phyloP scores from a whole-genome alignment of 352 stramenopile genomes.

The Thalassiosira mediterranea region DNA sequence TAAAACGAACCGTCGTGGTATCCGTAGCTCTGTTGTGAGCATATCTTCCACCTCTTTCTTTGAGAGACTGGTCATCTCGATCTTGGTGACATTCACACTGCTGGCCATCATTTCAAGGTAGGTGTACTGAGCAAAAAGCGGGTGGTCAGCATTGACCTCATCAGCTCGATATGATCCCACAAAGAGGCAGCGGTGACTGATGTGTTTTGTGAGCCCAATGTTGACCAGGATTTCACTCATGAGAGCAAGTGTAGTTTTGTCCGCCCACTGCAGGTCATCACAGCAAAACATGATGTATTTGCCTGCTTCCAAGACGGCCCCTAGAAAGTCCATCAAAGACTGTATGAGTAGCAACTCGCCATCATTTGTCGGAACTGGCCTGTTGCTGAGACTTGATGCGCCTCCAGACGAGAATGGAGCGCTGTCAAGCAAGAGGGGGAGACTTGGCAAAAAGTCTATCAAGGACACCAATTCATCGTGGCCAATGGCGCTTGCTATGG shows the following conservation, averaged over 20 bases:
- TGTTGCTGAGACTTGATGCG: too few species aligned
- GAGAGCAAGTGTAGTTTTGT: neutral
- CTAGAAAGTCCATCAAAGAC: too few species aligned
- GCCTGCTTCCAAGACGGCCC: conserved; percentile 2
- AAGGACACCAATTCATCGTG: neutral
- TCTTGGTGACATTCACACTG: conserved; percentile 22
- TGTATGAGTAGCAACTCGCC: too few species aligned
- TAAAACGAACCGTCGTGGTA: conserved; percentile 33
- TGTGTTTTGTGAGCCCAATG: neutral
- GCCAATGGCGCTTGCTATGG: conserved; percentile 3
- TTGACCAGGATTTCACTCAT: conserved; percentile 1
- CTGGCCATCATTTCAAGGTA: conserved; percentile 4
- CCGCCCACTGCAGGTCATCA: conserved; percentile 24
- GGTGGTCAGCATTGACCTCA: conserved; percentile 3
- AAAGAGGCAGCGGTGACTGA: conserved; percentile 2
- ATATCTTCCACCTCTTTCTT: conserved; percentile 42
- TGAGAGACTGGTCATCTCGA: conserved; percentile 33
- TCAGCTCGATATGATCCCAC: conserved; percentile 6
- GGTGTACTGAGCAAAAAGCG: neutral
- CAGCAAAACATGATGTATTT: conserved; percentile 11
- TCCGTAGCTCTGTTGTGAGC: conserved; percentile 27
- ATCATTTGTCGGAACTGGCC: too few species aligned
- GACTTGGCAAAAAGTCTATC: conserved; percentile 8
- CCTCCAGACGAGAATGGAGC: neutral
- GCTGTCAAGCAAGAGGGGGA: too few species aligned